These are phyloP conservation scores for Arthrobotrys iridis DNA, from an alignment of 2,329 filamentous ascomycete genomes.

Conservation along the genomic window DNA sequence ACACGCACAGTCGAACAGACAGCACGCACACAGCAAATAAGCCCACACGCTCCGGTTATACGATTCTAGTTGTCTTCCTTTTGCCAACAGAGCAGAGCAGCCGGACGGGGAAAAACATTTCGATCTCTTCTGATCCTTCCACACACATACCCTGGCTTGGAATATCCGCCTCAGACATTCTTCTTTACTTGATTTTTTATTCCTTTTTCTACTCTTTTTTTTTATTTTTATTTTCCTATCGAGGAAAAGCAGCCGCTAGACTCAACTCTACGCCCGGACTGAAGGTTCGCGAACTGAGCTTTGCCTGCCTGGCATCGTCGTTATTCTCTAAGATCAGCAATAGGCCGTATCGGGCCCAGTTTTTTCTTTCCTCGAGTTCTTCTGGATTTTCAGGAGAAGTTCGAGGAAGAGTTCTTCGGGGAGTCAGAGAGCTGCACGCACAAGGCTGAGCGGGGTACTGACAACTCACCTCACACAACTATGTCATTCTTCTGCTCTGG, in stretches of 20 bases:
- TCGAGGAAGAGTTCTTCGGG: not conserved
- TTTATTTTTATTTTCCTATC: conserved; percentile 39
- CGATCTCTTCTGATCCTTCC: conserved; percentile 9
- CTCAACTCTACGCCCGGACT: conserved; percentile 35
- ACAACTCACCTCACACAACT: conserved; percentile 31
- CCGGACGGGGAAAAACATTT: not conserved
- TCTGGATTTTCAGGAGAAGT: conserved; percentile 32
- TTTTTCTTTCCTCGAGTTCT: conserved; percentile 8
- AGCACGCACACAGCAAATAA: conserved; percentile 16
- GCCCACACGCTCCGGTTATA: not conserved
- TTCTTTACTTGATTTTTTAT: no score
- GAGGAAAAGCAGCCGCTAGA: conserved; percentile 42
- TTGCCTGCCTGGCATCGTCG: conserved; percentile 41
- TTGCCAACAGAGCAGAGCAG: conserved; percentile 33
- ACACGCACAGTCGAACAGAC: not conserved
- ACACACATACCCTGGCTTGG: conserved; percentile 31
- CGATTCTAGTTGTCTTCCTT: conserved; percentile 28
- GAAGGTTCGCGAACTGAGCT: conserved; percentile 45
- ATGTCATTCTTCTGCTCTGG: conserved; percentile 45
- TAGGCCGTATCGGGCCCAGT: not conserved
- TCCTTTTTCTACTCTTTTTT: no score
- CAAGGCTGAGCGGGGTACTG: conserved; percentile 44
- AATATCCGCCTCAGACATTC: conserved; percentile 35
- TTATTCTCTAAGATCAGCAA: conserved; percentile 21
- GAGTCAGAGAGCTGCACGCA: not conserved